These are phyloP conservation scores for Gastrodia elata DNA, from an alignment of 106 monocot genomes.

Conservation along the genomic window DNA sequence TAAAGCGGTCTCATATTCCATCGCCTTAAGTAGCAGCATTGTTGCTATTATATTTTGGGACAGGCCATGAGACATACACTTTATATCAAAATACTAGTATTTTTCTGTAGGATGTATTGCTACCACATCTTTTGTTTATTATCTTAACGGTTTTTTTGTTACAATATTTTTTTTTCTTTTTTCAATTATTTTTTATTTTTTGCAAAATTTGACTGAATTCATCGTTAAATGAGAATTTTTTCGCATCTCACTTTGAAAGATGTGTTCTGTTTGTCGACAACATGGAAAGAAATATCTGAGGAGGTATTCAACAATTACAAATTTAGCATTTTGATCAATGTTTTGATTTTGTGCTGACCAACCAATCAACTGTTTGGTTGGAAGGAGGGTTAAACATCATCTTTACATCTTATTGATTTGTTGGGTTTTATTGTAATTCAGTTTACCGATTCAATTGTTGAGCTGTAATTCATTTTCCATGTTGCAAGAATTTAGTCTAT, in stretches of 20 bases:
- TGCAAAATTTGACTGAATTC: background rate
- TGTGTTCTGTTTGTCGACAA: background rate
- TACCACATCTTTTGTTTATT: too few relatives aligned
- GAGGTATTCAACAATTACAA: too few relatives aligned
- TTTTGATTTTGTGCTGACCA: too few relatives aligned
- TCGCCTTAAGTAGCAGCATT: too few relatives aligned
- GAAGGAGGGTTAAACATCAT: too few relatives aligned
- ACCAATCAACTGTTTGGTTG: too few relatives aligned
- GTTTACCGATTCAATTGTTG: background rate
- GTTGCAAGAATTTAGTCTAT: background rate
- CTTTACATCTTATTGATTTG: too few relatives aligned
- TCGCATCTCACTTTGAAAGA: background rate
- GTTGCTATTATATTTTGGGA: conserved; percentile 19
- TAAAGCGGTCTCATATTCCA: too few relatives aligned
- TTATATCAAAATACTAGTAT: background rate
- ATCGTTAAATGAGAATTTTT: background rate
- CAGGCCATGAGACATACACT: conserved; percentile 32
- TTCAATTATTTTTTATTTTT: too few relatives aligned
- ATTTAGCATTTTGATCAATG: background rate
- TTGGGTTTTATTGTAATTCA: too few relatives aligned
- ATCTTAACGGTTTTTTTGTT: too few relatives aligned
- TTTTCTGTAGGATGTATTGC: background rate
- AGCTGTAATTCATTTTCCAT: background rate
- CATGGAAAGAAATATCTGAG: background rate
- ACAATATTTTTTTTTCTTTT: background rate